Conservation (phyloP, 257 asterid species). For the Ophiorrhiza pumila region DNA sequence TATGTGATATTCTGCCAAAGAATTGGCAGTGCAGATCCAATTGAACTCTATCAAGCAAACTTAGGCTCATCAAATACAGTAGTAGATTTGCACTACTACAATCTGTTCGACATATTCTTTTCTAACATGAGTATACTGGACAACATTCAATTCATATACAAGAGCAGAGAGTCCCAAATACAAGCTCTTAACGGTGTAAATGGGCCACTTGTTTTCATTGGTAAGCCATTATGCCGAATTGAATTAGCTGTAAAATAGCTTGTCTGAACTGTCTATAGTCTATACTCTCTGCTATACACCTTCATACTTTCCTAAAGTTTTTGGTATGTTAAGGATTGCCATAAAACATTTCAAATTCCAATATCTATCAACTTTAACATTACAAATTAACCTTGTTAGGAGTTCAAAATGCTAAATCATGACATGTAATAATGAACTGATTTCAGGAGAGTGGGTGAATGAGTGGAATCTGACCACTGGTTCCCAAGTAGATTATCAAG, state of each 20-base stretch:
- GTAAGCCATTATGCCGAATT: conserved; percentile 27
- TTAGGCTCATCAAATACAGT: conserved; percentile 55
- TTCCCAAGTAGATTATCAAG: conserved; percentile 54
- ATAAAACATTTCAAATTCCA: neutral
- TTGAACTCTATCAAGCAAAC: conserved; percentile 70
- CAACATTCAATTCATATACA: conserved; percentile 51
- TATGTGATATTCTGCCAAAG: conserved; percentile 79
- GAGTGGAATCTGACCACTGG: conserved; percentile 63
- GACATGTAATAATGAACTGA: conserved; percentile 1
- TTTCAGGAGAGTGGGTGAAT: conserved; percentile 83
- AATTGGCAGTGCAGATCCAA: conserved; percentile 63
- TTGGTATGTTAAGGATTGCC: neutral
- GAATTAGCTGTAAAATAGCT: neutral
- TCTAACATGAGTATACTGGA: conserved; percentile 48
- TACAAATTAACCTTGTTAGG: neutral
- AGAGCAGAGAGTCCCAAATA: conserved; percentile 53
- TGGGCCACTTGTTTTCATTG: conserved; percentile 72
- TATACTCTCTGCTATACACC: neutral
- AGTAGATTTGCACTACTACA: conserved; percentile 75
- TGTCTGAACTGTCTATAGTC: neutral
- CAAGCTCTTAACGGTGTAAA: conserved; percentile 61
- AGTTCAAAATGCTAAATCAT: neutral
- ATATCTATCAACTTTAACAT: neutral
- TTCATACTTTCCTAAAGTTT: neutral
- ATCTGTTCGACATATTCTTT: conserved; percentile 56